Evolutionary conservation across 2,329 filamentous ascomycete species (phyloP).

Genomic region (Balansia obtecta): DNA sequence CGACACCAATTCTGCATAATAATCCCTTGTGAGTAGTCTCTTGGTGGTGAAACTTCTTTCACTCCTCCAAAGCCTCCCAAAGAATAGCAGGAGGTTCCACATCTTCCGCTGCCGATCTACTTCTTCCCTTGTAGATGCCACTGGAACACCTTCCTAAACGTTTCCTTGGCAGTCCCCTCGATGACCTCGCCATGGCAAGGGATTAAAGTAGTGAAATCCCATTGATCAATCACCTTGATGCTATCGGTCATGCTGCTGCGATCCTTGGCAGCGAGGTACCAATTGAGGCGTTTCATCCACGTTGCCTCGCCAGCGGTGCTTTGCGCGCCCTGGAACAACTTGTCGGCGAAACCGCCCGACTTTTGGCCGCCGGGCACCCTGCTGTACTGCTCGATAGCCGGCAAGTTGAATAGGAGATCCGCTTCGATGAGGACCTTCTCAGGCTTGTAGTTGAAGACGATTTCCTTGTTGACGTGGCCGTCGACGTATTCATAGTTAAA

Average conservation of each 20-base stretch:
- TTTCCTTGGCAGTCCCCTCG: conserved; percentile 57
- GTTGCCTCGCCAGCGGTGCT: conserved; percentile 51
- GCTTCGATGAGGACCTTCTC: conserved; percentile 73
- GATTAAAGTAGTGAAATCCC: conserved; percentile 78
- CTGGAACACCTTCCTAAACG: conserved; percentile 66
- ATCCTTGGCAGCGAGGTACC: conserved; percentile 60
- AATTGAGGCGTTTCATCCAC: conserved; percentile 69
- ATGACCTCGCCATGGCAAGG: conserved; percentile 92
- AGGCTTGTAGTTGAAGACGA: conserved; percentile 77
- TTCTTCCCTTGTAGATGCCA: conserved; percentile 57
- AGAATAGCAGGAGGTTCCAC: not conserved
- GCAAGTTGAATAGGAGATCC: conserved; percentile 86
- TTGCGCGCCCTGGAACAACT: conserved; percentile 41
- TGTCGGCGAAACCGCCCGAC: conserved; percentile 25
- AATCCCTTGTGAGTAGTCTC: not conserved
- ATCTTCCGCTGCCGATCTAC: not conserved
- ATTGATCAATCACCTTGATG: conserved; percentile 54
- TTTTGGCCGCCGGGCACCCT: conserved; percentile 34
- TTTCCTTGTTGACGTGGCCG: conserved; percentile 69
- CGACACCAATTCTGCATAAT: not conserved
- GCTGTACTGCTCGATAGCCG: conserved; percentile 77
- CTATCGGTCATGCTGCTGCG: conserved; percentile 58
- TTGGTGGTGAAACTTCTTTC: too few species aligned
- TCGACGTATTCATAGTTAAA: conserved; percentile 80
- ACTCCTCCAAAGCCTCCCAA: not conserved